These are phyloP conservation scores for Clausena lansium DNA, from an alignment of 345 rosid genomes.

Conservation along the genomic window DNA sequence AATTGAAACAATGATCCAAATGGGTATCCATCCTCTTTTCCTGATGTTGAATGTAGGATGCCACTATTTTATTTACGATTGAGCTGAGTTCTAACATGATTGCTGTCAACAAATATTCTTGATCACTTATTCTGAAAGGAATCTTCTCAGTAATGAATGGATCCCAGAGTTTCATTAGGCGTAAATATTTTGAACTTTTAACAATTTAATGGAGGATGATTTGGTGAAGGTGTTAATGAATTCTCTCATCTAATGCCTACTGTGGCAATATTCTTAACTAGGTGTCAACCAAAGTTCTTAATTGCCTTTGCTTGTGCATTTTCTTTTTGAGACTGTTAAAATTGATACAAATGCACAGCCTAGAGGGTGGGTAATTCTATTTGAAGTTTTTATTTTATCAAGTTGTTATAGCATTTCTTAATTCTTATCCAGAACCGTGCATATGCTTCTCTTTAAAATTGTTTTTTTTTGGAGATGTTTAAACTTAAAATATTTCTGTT, in stretches of 20 bases:
- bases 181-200: not conserved
- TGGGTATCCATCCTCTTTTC: not conserved
- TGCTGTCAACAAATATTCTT: not conserved
- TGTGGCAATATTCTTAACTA: not conserved
- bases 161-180: not conserved
- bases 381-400: not conserved
- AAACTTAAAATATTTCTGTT: constrained; percentile 8
- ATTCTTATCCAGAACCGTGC: not conserved
- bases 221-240: not conserved
- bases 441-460: not conserved
- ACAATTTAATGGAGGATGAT: not conserved
- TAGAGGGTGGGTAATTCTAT: not conserved
- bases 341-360: not conserved
- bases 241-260: not conserved
- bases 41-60: not conserved
- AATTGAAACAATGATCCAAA: not conserved
- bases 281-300: not conserved
- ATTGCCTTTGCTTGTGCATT: not conserved
- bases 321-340: not conserved
- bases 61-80: not conserved
- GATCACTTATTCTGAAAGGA: not conserved
- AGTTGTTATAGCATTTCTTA: not conserved
- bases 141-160: not conserved
- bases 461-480: constrained; percentile 5
- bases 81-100: not conserved